Conservation (phyloP, 371 early-diverging fungal genomes). For the Nematocida sp. region DNA sequence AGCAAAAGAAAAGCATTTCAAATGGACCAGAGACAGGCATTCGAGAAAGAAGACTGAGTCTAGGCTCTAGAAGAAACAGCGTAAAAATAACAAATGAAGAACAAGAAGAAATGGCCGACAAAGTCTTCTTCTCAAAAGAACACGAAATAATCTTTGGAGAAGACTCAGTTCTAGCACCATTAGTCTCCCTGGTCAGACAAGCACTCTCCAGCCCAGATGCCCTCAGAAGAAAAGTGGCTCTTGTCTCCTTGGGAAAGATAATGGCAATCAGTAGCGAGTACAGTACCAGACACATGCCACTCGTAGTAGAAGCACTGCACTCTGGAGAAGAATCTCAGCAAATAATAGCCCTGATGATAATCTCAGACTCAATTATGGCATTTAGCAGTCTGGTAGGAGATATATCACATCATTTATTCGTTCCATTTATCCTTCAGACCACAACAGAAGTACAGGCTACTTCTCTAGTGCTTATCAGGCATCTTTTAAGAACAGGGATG, state of each 20-base stretch:
- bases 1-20: background rate
- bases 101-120: constrained; percentile 63
- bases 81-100: constrained; percentile 50
- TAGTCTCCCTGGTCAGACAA: constrained; percentile 33
- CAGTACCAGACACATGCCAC: constrained; percentile 16
- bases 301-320: background rate
- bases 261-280: constrained; percentile 49
- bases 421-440: background rate
- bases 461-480: constrained; percentile 36
- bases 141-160: constrained; percentile 61
- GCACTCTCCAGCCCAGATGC: background rate
- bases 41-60: constrained; percentile 60
- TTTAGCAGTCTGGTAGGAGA: constrained; percentile 45
- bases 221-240: background rate
- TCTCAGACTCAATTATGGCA: constrained; percentile 45
- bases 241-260: constrained; percentile 39
- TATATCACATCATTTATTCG: constrained; percentile 18
- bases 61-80: constrained; percentile 55
- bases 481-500: constrained; percentile 44
- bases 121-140: constrained; percentile 62
- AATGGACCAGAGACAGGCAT: constrained; percentile 42
- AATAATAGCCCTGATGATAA: constrained; percentile 23
- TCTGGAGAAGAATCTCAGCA: background rate
- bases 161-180: constrained; percentile 42
- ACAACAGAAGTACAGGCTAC: constrained; percentile 7